Conservation (phyloP, 169 alveolate genomes). For the Plasmodium relictum region DNA sequence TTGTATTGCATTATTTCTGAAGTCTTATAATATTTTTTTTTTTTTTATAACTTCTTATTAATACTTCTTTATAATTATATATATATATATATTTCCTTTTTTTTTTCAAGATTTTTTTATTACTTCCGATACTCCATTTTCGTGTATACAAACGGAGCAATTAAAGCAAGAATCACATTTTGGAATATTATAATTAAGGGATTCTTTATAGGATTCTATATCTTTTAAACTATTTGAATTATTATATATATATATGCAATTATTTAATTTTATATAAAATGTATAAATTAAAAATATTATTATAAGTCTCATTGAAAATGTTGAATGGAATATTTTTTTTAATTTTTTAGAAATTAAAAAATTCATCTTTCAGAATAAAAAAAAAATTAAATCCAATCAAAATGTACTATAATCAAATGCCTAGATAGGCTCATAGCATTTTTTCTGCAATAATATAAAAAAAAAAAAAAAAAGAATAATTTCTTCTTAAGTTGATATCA, state of each 20-base stretch:
- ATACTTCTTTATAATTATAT: background rate
- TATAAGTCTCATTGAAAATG: slow-evolving; percentile 17
- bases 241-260: background rate
- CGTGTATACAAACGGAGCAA: slow-evolving; percentile 56
- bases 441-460: background rate
- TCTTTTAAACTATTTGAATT: background rate
- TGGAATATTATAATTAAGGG: slow-evolving; percentile 8
- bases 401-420: too few relatives aligned
- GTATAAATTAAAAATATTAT: slow-evolving; percentile 13
- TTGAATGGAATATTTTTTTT: slow-evolving; percentile 11
- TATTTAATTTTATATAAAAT: slow-evolving; percentile 8
- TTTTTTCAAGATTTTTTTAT: background rate
- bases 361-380: slow-evolving; percentile 13
- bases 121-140: slow-evolving; percentile 50
- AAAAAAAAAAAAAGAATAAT: slow-evolving; percentile 1
- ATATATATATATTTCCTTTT: background rate
- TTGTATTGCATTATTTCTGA: background rate
- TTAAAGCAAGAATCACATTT: slow-evolving; percentile 24
- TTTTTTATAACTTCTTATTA: too few relatives aligned
- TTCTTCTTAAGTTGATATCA: too few relatives aligned
- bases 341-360: slow-evolving; percentile 20
- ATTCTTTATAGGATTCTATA: background rate
- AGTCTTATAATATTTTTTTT: background rate
- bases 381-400: too few relatives aligned
- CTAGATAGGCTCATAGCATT: too few relatives aligned